Evolutionary conservation across 805 yeast genomes (phyloP).

Genomic region (Zygoascus tannicola): DNA sequence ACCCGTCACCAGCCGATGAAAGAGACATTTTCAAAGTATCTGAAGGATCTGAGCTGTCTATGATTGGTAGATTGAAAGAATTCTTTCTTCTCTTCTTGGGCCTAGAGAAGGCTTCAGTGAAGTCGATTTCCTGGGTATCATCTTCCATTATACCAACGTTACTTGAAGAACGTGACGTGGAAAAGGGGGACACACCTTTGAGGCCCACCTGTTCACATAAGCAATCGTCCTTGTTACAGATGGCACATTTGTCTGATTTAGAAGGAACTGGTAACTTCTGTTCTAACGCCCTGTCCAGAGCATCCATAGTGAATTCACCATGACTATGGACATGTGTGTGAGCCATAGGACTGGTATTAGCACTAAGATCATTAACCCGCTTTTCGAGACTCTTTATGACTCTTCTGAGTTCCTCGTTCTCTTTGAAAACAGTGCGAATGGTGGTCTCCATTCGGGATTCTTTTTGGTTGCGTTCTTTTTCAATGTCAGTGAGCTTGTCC

Average conservation of each 20-base stretch:
- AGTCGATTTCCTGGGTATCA: conserved; percentile 42
- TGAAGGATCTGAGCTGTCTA: conserved; percentile 10
- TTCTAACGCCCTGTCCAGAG: conserved; percentile 29
- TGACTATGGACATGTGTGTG: not conserved
- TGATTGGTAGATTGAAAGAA: not conserved
- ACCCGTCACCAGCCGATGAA: conserved; percentile 30
- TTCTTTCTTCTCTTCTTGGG: conserved; percentile 3
- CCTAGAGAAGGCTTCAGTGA: conserved; percentile 37
- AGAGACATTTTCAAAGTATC: not conserved
- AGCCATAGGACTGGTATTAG: not conserved
- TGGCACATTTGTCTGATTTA: conserved; percentile 39
- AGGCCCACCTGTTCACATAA: conserved; percentile 43
- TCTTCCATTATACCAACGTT: conserved; percentile 1
- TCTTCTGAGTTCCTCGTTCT: conserved; percentile 29
- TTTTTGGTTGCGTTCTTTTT: conserved; percentile 56
- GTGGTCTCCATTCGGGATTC: conserved; percentile 16
- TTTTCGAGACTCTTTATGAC: conserved; percentile 25
- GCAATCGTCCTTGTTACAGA: conserved; percentile 62
- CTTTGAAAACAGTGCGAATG: conserved; percentile 22
- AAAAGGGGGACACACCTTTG: conserved; percentile 5
- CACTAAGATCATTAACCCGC: not conserved
- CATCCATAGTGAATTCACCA: conserved; percentile 15
- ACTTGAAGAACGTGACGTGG: not conserved
- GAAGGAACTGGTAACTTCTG: conserved; percentile 26
- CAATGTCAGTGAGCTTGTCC: conserved; percentile 54